Evolutionary conservation across 257 asterid species (phyloP), one percentile per base, ranked within the genome.

Genomic region (Echites panduratus): DNA sequence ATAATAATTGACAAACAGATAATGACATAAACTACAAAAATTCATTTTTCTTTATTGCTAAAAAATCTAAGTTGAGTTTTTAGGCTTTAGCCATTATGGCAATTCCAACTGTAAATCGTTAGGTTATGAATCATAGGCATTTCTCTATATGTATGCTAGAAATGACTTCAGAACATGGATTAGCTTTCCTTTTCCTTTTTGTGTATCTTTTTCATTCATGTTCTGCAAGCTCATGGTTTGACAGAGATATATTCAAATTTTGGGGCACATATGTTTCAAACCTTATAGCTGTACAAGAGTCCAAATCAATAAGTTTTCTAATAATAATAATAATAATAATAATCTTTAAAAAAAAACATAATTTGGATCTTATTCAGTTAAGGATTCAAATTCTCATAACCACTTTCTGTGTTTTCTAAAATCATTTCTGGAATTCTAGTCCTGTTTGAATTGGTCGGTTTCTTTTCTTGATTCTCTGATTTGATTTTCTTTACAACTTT

Each of bases 341-440:
- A n/a, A n/a, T n/a, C n/a, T n/a, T n/a, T n/a, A n/a, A n/a, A n/a
- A n/a, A n/a, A n/a, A 17, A 44, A 71, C 4, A 57, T 74, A 43
- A 71, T 3, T 35, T 53, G 10, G 27, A 59, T 13, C 48, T 66
- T 45, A 53, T 74, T 53, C 77, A n/a, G 67, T 52, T 67, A 74
- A 65, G 58, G 72, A 26, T 35, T 35, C 72, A 58, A 27, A 58
- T 58, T 26, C 20, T 58, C 65, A 26, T n/a, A 16, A 61, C 40
- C 47, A 16, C 10, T 54, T 40, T 26, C 38, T 41, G 26, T 22
- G 29, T 64, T 43, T 38, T 52, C 1, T 5, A 14, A 58, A 59
- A 70, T n/a, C 29, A 49, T 49, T 50, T 69, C 17, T 17, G 9
- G 13, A 10, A n/a, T 24, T 22, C 54, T 38, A 6, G 27, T 38